Conservation (phyloP, 2,329 filamentous ascomycete species). For the Talaromyces albobiverticillius region DNA sequence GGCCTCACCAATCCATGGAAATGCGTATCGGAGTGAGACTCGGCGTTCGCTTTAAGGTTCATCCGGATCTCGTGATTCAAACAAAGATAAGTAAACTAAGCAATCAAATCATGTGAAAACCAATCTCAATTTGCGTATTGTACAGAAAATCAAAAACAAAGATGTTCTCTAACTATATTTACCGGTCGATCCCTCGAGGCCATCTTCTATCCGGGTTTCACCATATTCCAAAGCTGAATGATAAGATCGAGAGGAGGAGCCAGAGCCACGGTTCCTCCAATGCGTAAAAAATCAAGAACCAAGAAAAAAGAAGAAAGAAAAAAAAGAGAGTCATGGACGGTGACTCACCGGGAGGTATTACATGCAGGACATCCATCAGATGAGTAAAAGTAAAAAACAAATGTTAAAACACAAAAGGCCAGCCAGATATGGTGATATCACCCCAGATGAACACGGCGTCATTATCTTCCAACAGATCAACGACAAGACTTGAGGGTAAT, state of each 20-base stretch:
- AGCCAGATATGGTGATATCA: slow-evolving; percentile 7
- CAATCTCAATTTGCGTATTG: slow-evolving; percentile 8
- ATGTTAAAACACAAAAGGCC: slow-evolving; percentile 1
- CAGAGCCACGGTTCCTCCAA: neutral
- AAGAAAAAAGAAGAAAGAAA: neutral
- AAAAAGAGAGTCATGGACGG: slow-evolving; percentile 6
- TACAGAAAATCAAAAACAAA: slow-evolving; percentile 2
- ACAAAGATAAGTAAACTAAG: too few species aligned
- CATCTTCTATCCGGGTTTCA: neutral
- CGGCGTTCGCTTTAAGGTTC: neutral
- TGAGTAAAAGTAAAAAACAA: slow-evolving; percentile 6
- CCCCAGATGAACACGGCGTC: neutral
- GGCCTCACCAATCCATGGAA: too few species aligned
- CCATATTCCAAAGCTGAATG: slow-evolving; percentile 3
- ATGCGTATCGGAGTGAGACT: too few species aligned
- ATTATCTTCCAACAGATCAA: neutral
- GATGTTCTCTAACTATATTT: neutral
- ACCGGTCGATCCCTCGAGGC: neutral
- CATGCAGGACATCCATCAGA: slow-evolving; percentile 9
- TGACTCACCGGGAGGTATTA: slow-evolving; percentile 6
- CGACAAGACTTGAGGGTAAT: neutral
- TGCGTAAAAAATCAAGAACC: neutral
- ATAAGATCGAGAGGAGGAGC: neutral
- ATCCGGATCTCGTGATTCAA: neutral
- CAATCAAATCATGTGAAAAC: too few species aligned